phyloP scores from a whole-genome alignment of 2,329 filamentous ascomycete species.

The Penicillium olsonii region DNA sequence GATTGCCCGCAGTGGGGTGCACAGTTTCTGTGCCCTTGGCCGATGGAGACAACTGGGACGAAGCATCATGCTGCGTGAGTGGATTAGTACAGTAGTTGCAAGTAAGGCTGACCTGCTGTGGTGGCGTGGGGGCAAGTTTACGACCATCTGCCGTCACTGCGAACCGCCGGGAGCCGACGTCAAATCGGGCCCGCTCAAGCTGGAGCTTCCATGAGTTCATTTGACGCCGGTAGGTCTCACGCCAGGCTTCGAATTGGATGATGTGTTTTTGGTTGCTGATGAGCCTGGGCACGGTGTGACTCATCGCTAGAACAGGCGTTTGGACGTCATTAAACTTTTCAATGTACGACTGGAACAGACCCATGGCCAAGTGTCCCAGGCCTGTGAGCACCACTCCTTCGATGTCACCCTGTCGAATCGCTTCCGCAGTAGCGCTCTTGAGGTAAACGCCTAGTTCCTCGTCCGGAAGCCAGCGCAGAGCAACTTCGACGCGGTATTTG shows the following conservation, averaged over 20 bases:
- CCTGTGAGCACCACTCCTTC: conserved; percentile 65
- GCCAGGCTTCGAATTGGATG: conserved; percentile 60
- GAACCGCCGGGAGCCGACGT: conserved; percentile 58
- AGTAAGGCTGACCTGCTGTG: conserved; percentile 58
- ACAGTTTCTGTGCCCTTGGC: conserved; percentile 32
- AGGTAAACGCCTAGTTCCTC: conserved; percentile 55
- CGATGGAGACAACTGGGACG: conserved; percentile 29
- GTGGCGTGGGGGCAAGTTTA: conserved; percentile 51
- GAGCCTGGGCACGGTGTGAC: conserved; percentile 60
- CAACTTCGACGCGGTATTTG: conserved; percentile 62
- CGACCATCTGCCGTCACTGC: conserved; percentile 53
- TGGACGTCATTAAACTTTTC: conserved; percentile 62
- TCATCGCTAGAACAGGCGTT: conserved; percentile 62
- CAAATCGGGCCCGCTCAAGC: conserved; percentile 60
- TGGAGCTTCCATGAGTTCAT: conserved; percentile 65
- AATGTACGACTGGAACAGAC: conserved; percentile 63
- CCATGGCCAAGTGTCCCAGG: conserved; percentile 58
- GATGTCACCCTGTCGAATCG: conserved; percentile 57
- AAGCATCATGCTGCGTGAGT: conserved; percentile 51
- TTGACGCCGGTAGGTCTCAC: conserved; percentile 60
- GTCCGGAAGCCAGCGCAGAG: conserved; percentile 54
- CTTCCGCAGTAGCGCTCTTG: conserved; percentile 53
- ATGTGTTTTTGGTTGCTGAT: conserved; percentile 56
- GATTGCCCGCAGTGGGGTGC: conserved; percentile 38
- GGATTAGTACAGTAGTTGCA: conserved; percentile 63